Evolutionary conservation across 2,329 filamentous ascomycete genomes (phyloP).

Genomic region (Curvularia eragrostidis): DNA sequence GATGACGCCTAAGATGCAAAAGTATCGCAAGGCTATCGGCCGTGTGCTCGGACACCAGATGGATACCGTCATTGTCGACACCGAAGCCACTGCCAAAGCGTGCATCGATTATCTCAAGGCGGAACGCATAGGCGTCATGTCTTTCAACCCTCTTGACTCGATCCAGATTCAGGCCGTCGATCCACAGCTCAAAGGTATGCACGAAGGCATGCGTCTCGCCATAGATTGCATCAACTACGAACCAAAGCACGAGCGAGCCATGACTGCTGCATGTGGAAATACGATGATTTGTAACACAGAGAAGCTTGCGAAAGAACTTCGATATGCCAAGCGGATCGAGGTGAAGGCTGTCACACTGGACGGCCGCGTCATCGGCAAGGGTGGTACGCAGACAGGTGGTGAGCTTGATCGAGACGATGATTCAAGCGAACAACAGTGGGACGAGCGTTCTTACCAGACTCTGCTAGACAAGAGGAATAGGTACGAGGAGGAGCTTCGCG

Average conservation of each 20-base stretch:
- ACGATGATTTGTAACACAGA: constrained; percentile 92
- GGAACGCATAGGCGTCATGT: constrained; percentile 84
- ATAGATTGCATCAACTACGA: constrained; percentile 98
- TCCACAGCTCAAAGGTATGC: constrained; percentile 86
- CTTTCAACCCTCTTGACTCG: constrained; percentile 95
- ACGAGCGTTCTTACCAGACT: constrained; percentile 87
- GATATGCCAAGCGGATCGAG: constrained; percentile 81
- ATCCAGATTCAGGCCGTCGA: constrained; percentile 94
- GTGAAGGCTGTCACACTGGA: constrained; percentile 95
- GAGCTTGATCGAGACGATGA: constrained; percentile 71
- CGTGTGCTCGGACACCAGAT: constrained; percentile 92
- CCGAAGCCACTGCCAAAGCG: constrained; percentile 90
- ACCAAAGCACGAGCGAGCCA: constrained; percentile 83
- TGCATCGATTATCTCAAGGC: constrained; percentile 95
- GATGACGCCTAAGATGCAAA: constrained; percentile 96
- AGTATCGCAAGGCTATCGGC: constrained; percentile 90
- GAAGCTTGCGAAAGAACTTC: constrained; percentile 84
- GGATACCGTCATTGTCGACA: constrained; percentile 93
- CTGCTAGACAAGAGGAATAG: constrained; percentile 79
- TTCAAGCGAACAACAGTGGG: constrained; percentile 79
- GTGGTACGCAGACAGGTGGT: constrained; percentile 94
- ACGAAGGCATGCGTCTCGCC: constrained; percentile 81
- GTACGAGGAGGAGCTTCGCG: constrained; percentile 76
- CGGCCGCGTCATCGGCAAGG: constrained; percentile 96
- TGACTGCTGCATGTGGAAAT: constrained; percentile 93